Conservation (phyloP, 176 grass and related monocot genomes). For the Oryza glumipatula region DNA sequence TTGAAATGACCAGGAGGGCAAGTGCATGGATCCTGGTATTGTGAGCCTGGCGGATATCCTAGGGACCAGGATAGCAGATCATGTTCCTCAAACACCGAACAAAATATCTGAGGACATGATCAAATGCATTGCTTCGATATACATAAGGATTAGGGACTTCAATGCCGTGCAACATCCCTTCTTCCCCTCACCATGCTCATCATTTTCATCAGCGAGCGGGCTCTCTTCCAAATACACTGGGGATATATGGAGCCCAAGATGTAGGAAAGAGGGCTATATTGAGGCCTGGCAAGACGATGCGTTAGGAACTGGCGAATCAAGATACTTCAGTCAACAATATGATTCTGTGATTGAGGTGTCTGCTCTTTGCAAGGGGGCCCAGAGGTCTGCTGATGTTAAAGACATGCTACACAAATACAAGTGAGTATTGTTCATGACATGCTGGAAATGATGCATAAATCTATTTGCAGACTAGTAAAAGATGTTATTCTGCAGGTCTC, state of each 20-base stretch:
- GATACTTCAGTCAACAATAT: conserved; percentile 67
- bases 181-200: conserved; percentile 83
- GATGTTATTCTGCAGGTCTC: conserved; percentile 48
- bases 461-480: conserved; percentile 11
- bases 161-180: conserved; percentile 41
- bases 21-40: conserved; percentile 48
- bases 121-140: conserved; percentile 80
- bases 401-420: conserved; percentile 75
- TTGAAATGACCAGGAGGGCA: conserved; percentile 57
- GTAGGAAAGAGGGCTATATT: conserved; percentile 63
- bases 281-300: conserved; percentile 56
- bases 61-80: conserved; percentile 82
- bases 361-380: conserved; percentile 60
- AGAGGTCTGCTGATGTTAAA: conserved; percentile 58
- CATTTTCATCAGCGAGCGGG: conserved; percentile 78
- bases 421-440: conserved; percentile 43
- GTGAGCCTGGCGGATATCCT: conserved; percentile 92
- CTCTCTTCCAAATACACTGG: conserved; percentile 68
- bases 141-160: conserved; percentile 55
- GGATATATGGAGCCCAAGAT: conserved; percentile 75
- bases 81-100: conserved; percentile 90
- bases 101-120: conserved; percentile 95
- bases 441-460: background rate
- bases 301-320: conserved; percentile 45
- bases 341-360: conserved; percentile 74